phyloP scores from a whole-genome alignment of 2,329 filamentous ascomycete genomes.

The Fusarium buharicum region DNA sequence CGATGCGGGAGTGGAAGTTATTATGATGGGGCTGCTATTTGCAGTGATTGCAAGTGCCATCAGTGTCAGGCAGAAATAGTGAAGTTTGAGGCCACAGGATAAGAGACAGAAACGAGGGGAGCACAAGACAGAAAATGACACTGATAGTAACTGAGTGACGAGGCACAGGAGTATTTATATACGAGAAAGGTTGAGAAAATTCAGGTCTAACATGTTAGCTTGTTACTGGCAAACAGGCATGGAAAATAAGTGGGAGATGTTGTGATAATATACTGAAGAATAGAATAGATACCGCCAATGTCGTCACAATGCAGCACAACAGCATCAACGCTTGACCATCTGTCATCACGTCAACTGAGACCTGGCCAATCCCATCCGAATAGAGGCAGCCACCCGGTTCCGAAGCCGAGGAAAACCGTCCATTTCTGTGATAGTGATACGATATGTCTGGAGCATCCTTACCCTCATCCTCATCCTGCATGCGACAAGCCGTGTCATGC shows the following conservation, averaged over 20 bases:
- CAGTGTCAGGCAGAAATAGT: slow-evolving; percentile 9
- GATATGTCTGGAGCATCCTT: slow-evolving; percentile 28
- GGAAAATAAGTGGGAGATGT: slow-evolving; percentile 5
- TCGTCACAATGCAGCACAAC: slow-evolving; percentile 35
- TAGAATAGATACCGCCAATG: slow-evolving; percentile 15
- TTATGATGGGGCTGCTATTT: background rate
- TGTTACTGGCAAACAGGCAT: slow-evolving; percentile 18
- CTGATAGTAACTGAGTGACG: slow-evolving; percentile 7
- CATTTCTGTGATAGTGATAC: slow-evolving; percentile 10
- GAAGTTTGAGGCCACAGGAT: background rate
- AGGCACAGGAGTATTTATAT: background rate
- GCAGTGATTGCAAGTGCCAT: slow-evolving; percentile 30
- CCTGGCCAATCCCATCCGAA: slow-evolving; percentile 32
- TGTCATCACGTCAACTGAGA: slow-evolving; percentile 23
- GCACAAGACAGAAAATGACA: slow-evolving; percentile 1
- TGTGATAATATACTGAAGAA: slow-evolving; percentile 15
- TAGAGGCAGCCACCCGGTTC: slow-evolving; percentile 22
- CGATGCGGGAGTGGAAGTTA: slow-evolving; percentile 1
- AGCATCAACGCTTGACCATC: slow-evolving; percentile 22
- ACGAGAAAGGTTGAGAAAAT: background rate
- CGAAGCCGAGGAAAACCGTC: slow-evolving; percentile 28
- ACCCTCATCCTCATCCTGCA: slow-evolving; percentile 6
- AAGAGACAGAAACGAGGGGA: slow-evolving; percentile 1
- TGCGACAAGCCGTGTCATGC: slow-evolving; percentile 18
- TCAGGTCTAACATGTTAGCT: background rate